phyloP scores from a whole-genome alignment of 139 green algal genomes.

The Coelastrella sp. region DNA sequence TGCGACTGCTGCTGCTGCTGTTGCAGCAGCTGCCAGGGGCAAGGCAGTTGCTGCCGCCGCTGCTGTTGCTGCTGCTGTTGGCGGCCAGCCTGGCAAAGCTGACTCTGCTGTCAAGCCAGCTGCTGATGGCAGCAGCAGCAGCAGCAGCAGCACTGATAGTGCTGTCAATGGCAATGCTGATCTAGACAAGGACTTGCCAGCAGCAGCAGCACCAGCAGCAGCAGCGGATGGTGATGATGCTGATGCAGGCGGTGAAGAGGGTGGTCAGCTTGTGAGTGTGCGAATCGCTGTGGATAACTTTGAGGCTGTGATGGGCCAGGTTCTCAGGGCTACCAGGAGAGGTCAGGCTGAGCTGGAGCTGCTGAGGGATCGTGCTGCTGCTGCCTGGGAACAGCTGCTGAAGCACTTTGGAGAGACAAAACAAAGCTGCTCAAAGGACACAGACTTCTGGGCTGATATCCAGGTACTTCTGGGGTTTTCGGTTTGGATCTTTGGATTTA shows the following conservation, averaged over 20 bases:
- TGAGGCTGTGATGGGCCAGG: conserved; percentile 23
- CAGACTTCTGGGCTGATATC: conserved; percentile 48
- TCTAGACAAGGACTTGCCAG: neutral
- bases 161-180: neutral
- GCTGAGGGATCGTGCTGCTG: conserved; percentile 21
- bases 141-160: neutral
- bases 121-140: neutral
- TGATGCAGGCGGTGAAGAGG: too few relatives aligned
- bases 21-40: neutral
- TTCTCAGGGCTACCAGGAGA: neutral
- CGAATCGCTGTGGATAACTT: conserved; percentile 40
- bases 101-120: neutral
- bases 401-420: conserved; percentile 36
- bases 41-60: neutral
- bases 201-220: neutral
- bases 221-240: too few relatives aligned
- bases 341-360: conserved; percentile 14
- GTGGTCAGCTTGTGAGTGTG: conserved; percentile 2
- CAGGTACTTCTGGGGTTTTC: neutral
- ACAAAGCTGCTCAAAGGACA: neutral
- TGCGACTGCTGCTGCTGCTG: neutral
- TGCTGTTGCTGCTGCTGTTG: neutral
- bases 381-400: conserved; percentile 31
- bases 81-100: neutral
- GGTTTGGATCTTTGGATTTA: neutral